Percentiles rank a stretch among this genome's conserved stretches.
Conservation (phyloP, 2,329 filamentous ascomycete genomes). For the Fusarium longipes region DNA sequence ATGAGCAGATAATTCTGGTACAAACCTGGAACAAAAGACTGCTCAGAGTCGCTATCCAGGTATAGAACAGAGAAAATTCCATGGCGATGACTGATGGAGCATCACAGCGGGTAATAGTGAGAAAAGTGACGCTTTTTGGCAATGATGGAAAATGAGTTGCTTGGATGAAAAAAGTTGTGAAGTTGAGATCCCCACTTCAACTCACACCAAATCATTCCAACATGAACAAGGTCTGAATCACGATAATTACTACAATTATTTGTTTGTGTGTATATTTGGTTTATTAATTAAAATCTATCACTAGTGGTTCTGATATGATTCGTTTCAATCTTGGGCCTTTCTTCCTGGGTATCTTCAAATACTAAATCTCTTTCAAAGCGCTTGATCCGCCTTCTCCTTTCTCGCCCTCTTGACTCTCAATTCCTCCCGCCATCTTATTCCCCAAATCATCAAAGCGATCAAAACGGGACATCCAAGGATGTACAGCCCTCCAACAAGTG, state of each 20-base stretch:
- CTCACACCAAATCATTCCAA: not conserved
- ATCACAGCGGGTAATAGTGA: slow-evolving; percentile 15
- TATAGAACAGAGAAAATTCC: slow-evolving; percentile 1
- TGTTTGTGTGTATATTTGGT: not conserved
- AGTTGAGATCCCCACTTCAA: slow-evolving; percentile 18
- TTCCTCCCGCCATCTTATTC: slow-evolving; percentile 57
- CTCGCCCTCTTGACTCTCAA: slow-evolving; percentile 45
- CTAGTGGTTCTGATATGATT: not conserved
- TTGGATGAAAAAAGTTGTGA: slow-evolving; percentile 17
- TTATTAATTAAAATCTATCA: not conserved
- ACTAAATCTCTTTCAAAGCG: not conserved
- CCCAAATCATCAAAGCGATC: slow-evolving; percentile 55
- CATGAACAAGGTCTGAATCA: not conserved
- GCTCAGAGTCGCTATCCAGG: slow-evolving; percentile 8
- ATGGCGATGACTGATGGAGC: slow-evolving; percentile 18
- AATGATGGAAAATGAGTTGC: not conserved
- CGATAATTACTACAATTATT: too few species aligned
- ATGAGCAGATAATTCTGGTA: not conserved
- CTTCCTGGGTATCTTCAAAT: not conserved
- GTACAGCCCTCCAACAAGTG: slow-evolving; percentile 58
- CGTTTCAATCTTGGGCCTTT: not conserved
- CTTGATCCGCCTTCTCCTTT: slow-evolving; percentile 33
- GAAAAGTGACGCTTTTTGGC: slow-evolving; percentile 5
- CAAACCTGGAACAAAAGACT: not conserved
- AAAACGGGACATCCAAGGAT: slow-evolving; percentile 55